Conservation (phyloP, 2,329 filamentous ascomycete species). For the Thermomyces lanuginosus region DNA sequence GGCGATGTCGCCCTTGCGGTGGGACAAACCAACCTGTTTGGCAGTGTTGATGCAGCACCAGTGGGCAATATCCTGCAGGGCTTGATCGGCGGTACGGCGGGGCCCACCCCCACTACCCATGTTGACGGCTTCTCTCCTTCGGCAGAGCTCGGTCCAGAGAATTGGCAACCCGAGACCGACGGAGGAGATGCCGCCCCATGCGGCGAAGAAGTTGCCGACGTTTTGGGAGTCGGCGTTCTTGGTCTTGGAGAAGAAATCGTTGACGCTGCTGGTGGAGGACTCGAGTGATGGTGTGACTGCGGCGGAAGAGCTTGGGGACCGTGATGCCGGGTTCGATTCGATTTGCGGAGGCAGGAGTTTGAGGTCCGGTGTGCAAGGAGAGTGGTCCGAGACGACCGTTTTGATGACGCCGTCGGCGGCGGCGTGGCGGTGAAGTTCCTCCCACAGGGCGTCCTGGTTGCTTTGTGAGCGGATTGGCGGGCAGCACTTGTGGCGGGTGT, state of each 20-base stretch:
- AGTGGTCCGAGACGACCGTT: constrained; percentile 90
- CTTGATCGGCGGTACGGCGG: constrained; percentile 28
- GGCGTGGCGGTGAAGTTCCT: constrained; percentile 46
- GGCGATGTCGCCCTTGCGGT: constrained; percentile 63
- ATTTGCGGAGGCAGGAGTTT: constrained; percentile 68
- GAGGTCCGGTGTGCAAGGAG: constrained; percentile 84
- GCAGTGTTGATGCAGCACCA: constrained; percentile 81
- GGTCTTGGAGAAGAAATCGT: constrained; percentile 13
- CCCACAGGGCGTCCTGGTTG: constrained; percentile 79
- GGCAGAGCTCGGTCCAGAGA: constrained; percentile 59
- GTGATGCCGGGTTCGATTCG: constrained; percentile 17
- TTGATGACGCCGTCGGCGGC: constrained; percentile 62
- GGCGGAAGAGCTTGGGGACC: constrained; percentile 6
- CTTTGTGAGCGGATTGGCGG: constrained; percentile 68
- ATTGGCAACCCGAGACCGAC: constrained; percentile 88
- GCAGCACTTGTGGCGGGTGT: constrained; percentile 89
- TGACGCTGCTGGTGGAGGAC: constrained; percentile 4
- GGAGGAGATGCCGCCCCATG: constrained; percentile 91
- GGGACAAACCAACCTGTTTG: constrained; percentile 66
- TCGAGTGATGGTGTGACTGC: constrained; percentile 4
- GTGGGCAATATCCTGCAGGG: constrained; percentile 61
- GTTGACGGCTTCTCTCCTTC: constrained; percentile 42
- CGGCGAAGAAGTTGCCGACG: constrained; percentile 76
- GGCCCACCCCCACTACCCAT: constrained; percentile 21
- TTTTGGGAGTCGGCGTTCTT: constrained; percentile 20